A percentile compares a stretch with the other conserved stretches of the same genome.
Evolutionary conservation across 306 rosid genomes (phyloP).

Genomic region (Malus orientalis): DNA sequence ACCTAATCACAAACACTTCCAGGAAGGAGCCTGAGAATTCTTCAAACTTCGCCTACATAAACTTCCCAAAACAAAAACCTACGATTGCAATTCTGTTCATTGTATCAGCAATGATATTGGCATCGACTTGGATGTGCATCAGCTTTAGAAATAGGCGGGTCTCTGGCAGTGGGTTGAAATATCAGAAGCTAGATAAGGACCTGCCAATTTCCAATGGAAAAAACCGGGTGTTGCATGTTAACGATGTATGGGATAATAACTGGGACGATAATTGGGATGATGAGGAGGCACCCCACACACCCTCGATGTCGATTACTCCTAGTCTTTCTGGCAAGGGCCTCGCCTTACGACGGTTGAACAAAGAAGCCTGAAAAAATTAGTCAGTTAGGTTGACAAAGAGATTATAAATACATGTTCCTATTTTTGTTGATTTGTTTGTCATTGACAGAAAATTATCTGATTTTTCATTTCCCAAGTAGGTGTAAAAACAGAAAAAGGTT

Average conservation of each 20-base stretch:
- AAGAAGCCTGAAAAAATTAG: constrained; percentile 47
- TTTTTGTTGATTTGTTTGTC: background rate
- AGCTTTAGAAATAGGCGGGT: constrained; percentile 17
- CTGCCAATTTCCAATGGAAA: constrained; percentile 29
- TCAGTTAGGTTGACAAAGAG: background rate
- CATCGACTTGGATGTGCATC: constrained; percentile 24
- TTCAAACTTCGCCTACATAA: constrained; percentile 12
- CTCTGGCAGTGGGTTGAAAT: constrained; percentile 9
- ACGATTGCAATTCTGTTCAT: constrained; percentile 12
- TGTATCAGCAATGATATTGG: constrained; percentile 18
- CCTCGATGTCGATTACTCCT: constrained; percentile 33
- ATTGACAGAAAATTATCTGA: background rate
- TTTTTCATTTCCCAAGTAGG: background rate
- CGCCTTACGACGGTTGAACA: constrained; percentile 35
- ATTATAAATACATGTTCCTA: background rate
- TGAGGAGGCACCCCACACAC: constrained; percentile 41
- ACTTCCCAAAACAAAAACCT: constrained; percentile 18
- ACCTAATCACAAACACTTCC: constrained; percentile 13
- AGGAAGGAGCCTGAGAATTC: constrained; percentile 10
- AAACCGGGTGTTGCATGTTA: constrained; percentile 10
- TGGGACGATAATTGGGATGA: constrained; percentile 48
- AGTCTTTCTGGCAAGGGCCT: constrained; percentile 35
- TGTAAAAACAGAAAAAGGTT: background rate
- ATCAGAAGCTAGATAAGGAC: constrained; percentile 33
- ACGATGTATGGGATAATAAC: constrained; percentile 41